These are phyloP conservation scores for Chrysanthemum lavandulifolium DNA, from an alignment of 129 eudicot species.

Conservation along the genomic window DNA sequence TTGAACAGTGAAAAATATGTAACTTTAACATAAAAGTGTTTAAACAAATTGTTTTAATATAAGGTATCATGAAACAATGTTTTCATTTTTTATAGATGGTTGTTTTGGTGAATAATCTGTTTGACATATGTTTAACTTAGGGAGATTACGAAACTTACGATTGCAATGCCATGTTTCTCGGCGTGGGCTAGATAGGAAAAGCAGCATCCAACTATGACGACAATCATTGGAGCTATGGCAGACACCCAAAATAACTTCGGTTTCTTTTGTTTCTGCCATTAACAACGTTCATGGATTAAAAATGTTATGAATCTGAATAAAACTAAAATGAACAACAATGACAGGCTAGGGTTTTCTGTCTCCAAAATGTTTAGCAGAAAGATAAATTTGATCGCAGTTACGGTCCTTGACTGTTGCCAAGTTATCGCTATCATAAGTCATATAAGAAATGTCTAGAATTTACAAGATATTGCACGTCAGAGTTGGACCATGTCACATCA, in stretches of 20 bases:
- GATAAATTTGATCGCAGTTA: not conserved
- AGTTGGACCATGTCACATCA: too few species aligned
- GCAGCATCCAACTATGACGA: constrained; percentile 58
- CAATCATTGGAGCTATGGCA: constrained; percentile 76
- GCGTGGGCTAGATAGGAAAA: constrained; percentile 70
- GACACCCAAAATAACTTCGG: constrained; percentile 86
- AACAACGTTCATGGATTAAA: not conserved
- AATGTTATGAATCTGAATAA: not conserved
- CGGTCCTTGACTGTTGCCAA: not conserved
- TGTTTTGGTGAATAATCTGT: too few species aligned
- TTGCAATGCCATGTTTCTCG: constrained; percentile 70
- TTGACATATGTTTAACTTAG: not conserved
- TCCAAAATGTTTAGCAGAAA: not conserved
- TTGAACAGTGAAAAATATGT: too few species aligned
- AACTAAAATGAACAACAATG: not conserved
- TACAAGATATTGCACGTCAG: too few species aligned
- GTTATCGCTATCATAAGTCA: too few species aligned
- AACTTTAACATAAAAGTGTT: too few species aligned
- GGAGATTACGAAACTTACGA: constrained; percentile 42
- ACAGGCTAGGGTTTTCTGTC: not conserved
- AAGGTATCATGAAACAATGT: too few species aligned
- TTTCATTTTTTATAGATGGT: too few species aligned
- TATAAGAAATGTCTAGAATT: too few species aligned
- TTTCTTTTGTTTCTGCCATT: constrained; percentile 65
- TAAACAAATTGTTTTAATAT: too few species aligned